phyloP scores from a whole-genome alignment of 1,139 yeast genomes.

The Lodderomyces jiufengensis region DNA sequence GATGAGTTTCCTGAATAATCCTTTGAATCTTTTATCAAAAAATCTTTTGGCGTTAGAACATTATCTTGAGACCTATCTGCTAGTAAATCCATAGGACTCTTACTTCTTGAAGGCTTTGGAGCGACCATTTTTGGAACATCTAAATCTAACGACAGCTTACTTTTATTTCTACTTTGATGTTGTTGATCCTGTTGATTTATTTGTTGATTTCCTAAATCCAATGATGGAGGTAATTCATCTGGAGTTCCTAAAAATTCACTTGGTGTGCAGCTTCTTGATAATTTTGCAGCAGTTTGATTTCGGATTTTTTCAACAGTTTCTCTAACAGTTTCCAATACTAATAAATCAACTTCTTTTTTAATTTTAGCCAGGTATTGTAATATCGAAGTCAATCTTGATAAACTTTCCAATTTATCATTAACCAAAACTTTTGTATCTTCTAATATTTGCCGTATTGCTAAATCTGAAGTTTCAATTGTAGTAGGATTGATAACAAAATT shows the following conservation, averaged over 20 bases:
- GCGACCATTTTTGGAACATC: conserved; percentile 16
- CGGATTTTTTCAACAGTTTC: conserved; percentile 57
- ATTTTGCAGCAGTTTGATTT: conserved; percentile 29
- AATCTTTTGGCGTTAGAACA: conserved; percentile 40
- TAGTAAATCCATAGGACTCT: conserved; percentile 34
- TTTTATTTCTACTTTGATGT: neutral
- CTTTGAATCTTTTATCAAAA: conserved; percentile 20
- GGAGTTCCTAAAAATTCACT: conserved; percentile 12
- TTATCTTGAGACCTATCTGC: conserved; percentile 36
- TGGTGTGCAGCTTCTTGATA: conserved; percentile 11
- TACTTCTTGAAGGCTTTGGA: conserved; percentile 32
- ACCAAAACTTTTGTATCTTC: conserved; percentile 67
- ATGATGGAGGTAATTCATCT: conserved; percentile 9
- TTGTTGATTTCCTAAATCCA: too few relatives aligned
- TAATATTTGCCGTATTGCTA: conserved; percentile 59
- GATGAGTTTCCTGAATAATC: conserved; percentile 14
- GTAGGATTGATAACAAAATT: conserved; percentile 40
- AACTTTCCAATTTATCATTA: conserved; percentile 65
- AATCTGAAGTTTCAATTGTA: conserved; percentile 49
- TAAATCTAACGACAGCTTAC: conserved; percentile 4
- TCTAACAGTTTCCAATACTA: conserved; percentile 64
- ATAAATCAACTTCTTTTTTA: conserved; percentile 73
- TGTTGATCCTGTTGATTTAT: too few relatives aligned
- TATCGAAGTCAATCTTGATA: conserved; percentile 74
- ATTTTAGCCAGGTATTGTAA: conserved; percentile 76